Evolutionary conservation across 164 flowering plant species (phyloP).

Genomic region (Vitis amurensis): DNA sequence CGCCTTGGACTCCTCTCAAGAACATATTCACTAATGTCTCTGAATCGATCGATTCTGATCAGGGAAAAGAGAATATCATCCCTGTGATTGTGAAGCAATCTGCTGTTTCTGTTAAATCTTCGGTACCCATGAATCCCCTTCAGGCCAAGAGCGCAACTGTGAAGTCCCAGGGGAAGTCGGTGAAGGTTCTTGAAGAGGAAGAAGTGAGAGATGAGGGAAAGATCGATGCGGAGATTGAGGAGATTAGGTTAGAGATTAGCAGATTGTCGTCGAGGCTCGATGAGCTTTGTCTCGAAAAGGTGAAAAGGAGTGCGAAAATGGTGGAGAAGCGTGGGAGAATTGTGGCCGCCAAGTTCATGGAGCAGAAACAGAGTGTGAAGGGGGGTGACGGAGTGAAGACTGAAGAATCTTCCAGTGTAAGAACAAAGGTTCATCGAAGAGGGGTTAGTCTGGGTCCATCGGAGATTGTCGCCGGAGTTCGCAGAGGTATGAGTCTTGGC

Average conservation of each 20-base stretch:
- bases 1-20: constrained; percentile 37
- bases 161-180: constrained; percentile 27
- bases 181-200: constrained; percentile 23
- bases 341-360: constrained; percentile 58
- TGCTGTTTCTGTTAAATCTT: constrained; percentile 27
- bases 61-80: constrained; percentile 63
- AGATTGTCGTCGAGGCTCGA: constrained; percentile 53
- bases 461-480: constrained; percentile 30
- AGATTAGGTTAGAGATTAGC: constrained; percentile 60
- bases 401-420: constrained; percentile 26
- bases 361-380: constrained; percentile 38
- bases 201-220: constrained; percentile 27
- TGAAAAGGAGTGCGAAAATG: constrained; percentile 19
- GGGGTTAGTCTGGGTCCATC: constrained; percentile 55
- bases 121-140: constrained; percentile 33
- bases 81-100: constrained; percentile 29
- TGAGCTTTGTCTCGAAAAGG: constrained; percentile 56
- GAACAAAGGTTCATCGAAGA: constrained; percentile 30
- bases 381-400: constrained; percentile 18
- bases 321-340: constrained; percentile 36
- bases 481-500: too few species aligned
- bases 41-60: constrained; percentile 38
- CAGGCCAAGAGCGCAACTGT: constrained; percentile 9
- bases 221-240: constrained; percentile 67
- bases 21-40: constrained; percentile 19